Conservation (phyloP, 352 stramenopile species). For the Globisporangium paroecandrum region DNA sequence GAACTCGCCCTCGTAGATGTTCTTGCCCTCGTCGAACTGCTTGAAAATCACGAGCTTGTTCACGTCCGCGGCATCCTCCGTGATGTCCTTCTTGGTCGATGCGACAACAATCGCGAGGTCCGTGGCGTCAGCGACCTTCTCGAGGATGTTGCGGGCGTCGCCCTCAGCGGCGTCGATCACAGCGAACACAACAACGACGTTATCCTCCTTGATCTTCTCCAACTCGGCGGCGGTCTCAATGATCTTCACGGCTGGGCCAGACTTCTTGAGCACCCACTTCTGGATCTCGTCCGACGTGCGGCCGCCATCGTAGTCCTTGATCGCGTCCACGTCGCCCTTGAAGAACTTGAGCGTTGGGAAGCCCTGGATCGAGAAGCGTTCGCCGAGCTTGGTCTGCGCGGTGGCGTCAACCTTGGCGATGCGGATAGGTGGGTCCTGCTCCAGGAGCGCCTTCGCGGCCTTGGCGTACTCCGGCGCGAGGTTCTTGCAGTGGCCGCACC, state of each 20-base stretch:
- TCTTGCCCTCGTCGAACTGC: slow-evolving; percentile 86
- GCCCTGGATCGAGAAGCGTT: slow-evolving; percentile 79
- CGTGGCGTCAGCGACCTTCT: slow-evolving; percentile 73
- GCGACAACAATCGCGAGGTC: slow-evolving; percentile 77
- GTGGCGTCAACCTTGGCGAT: slow-evolving; percentile 90
- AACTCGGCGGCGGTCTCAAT: slow-evolving; percentile 73
- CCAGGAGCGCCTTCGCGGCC: slow-evolving; percentile 77
- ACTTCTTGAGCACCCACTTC: slow-evolving; percentile 91
- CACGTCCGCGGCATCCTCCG: slow-evolving; percentile 46
- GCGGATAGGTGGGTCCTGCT: slow-evolving; percentile 67
- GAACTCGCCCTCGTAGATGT: slow-evolving; percentile 73
- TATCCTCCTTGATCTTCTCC: slow-evolving; percentile 68
- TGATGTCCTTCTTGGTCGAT: slow-evolving; percentile 63
- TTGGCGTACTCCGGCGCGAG: slow-evolving; percentile 88
- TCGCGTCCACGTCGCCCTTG: slow-evolving; percentile 72
- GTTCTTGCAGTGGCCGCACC: slow-evolving; percentile 94
- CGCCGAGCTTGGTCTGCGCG: slow-evolving; percentile 70
- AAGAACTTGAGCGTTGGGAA: slow-evolving; percentile 94
- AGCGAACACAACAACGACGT: slow-evolving; percentile 85
- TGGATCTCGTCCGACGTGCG: slow-evolving; percentile 85
- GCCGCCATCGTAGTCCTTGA: slow-evolving; percentile 88
- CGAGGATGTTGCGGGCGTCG: slow-evolving; percentile 57
- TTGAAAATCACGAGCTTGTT: slow-evolving; percentile 81
- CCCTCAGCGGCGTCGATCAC: slow-evolving; percentile 80
- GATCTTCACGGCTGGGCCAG: slow-evolving; percentile 82